Base-by-base conservation (phyloP, 2,329 filamentous ascomycete species). In the Penicillium fuscoglaucum region DNA sequence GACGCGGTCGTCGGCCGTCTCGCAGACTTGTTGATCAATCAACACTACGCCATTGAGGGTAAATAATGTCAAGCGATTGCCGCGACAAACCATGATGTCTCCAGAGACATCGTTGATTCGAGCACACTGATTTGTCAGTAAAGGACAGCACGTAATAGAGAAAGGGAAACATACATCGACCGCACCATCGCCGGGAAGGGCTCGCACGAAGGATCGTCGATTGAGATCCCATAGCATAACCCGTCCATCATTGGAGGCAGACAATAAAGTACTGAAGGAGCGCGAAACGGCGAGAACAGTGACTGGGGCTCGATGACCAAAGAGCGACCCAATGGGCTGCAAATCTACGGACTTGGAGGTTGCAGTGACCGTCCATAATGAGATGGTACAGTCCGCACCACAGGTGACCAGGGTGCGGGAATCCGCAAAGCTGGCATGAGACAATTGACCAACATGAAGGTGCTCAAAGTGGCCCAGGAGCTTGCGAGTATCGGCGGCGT, bases 151-250 rank as follows among this genome's bases (percentile, higher is more conserved):
- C 12, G 43, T 17, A 46, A 12, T 40, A 43, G 6, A n/a, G 10
- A n/a, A 29, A n/a, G 31, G 21, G 33, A 17, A 15, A 26, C 10
- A 47, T 59, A 80, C 79, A 67, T 79, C 75, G 2, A 82, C 76
- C 6, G 81, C 76, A 5, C 84, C 81, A 3, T 81, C 80, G 17
- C 81, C 74, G 0, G 86, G 86, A 24, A 93, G 80, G 73, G 87
- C 89, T 45, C 91, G 86, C 6, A 98, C 87, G 68, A 96, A 96
- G 52, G 91, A 90, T 13, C 92, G 84, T 17, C 91, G 86, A 73
- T 98, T 99, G 4, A 99, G 82, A 72, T 98, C 95, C 95, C 95
- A 99, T 4, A 98, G 80, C 68, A 96, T 87, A 12, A 93, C 87
- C 40, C 90, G 87, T 0, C 93, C 93, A 69, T 96, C 91, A 0